A percentile compares a stretch with the other conserved stretches of the same genome.
Evolutionary conservation across 2,329 filamentous ascomycete genomes (phyloP).

Genomic region (Penicillium sp.): DNA sequence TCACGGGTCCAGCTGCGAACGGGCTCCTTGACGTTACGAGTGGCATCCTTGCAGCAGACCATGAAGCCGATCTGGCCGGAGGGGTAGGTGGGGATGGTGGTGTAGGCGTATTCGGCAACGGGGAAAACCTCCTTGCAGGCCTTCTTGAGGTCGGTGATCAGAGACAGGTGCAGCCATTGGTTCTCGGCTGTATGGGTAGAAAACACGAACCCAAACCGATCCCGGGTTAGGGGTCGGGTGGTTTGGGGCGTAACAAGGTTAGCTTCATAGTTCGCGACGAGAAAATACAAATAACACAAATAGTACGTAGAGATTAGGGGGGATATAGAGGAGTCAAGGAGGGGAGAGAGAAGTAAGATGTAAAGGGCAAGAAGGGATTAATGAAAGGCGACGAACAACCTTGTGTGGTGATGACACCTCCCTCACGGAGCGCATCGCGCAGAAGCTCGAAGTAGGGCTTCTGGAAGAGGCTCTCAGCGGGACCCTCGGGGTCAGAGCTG

Average conservation of each 20-base stretch:
- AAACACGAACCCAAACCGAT: constrained; percentile 26
- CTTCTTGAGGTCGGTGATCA: constrained; percentile 94
- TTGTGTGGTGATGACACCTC: constrained; percentile 99
- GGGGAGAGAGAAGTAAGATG: too few relatives aligned
- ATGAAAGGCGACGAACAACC: constrained; percentile 91
- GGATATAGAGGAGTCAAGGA: too few relatives aligned
- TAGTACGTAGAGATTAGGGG: too few relatives aligned
- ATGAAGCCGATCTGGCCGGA: constrained; percentile 99
- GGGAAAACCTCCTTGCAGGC: constrained; percentile 95
- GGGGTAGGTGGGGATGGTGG: constrained; percentile 95
- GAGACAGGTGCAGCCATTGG: constrained; percentile 92
- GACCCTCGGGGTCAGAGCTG: constrained; percentile 92
- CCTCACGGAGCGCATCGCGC: constrained; percentile 76
- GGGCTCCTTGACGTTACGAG: constrained; percentile 73
- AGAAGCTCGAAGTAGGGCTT: constrained; percentile 98
- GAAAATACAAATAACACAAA: too few relatives aligned
- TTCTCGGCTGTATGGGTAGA: constrained; percentile 67
- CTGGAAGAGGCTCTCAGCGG: constrained; percentile 92
- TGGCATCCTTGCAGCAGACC: constrained; percentile 94
- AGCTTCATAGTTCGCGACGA: too few relatives aligned
- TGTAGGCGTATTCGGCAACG: constrained; percentile 95
- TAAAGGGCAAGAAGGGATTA: too few relatives aligned
- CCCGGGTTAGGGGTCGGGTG: constrained; percentile 26
- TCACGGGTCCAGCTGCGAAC: constrained; percentile 70
- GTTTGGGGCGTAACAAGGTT: constrained; percentile 20